Percentiles rank a stretch among this genome's conserved stretches.
These are phyloP conservation scores for Diaporthe destruens DNA, from an alignment of 2,329 filamentous ascomycete species.

Conservation along the genomic window DNA sequence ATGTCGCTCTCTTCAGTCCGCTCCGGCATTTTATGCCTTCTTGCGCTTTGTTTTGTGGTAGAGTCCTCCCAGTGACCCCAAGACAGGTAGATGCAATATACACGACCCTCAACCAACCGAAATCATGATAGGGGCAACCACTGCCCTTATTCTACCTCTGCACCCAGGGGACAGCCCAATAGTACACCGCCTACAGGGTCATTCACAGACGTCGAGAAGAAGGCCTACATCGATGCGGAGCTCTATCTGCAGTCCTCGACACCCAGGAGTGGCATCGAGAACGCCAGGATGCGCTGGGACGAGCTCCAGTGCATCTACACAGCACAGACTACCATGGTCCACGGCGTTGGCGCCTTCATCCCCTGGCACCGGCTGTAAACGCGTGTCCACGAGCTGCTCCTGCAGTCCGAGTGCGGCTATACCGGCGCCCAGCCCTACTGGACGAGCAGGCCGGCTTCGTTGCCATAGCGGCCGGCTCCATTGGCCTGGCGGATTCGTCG, in stretches of 20 bases:
- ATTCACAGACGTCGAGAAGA: slow-evolving; percentile 42
- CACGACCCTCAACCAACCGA: slow-evolving; percentile 29
- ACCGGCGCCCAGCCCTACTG: slow-evolving; percentile 51
- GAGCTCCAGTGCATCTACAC: slow-evolving; percentile 32
- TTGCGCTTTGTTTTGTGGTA: neutral
- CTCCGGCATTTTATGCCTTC: slow-evolving; percentile 20
- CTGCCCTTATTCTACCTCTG: neutral
- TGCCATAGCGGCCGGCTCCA: slow-evolving; percentile 43
- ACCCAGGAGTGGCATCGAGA: slow-evolving; percentile 12
- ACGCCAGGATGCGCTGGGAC: slow-evolving; percentile 24
- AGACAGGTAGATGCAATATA: slow-evolving; percentile 18
- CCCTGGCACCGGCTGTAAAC: slow-evolving; percentile 53
- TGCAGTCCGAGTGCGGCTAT: slow-evolving; percentile 50
- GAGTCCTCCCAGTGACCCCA: slow-evolving; percentile 11
- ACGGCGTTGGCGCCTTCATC: slow-evolving; percentile 50
- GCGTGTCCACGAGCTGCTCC: slow-evolving; percentile 48
- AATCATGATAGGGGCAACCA: slow-evolving; percentile 17
- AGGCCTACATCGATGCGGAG: slow-evolving; percentile 34
- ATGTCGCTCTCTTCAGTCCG: slow-evolving; percentile 23
- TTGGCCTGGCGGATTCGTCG: slow-evolving; percentile 42
- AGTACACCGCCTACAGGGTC: neutral
- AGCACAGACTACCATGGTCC: slow-evolving; percentile 42
- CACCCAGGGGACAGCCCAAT: neutral
- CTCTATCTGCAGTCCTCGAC: slow-evolving; percentile 24
- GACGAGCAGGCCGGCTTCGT: slow-evolving; percentile 44